Percentiles rank a stretch among this genome's conserved stretches.
These are phyloP conservation scores for Pulicaria dysenterica DNA, from an alignment of 129 eudicot genomes.

Conservation along the genomic window DNA sequence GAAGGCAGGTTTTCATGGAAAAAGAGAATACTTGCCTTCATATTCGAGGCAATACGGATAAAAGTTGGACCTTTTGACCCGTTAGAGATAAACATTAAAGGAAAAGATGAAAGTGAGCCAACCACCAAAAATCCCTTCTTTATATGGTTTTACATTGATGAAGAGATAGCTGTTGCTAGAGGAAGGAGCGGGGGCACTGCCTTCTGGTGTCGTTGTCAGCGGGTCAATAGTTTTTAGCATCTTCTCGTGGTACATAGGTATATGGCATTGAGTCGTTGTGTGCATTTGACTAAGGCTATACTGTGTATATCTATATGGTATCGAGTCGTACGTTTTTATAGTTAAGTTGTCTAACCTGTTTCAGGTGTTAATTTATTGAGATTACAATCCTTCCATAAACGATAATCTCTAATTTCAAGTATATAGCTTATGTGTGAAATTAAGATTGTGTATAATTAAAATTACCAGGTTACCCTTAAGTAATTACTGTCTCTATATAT, in stretches of 20 bases:
- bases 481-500: too few species aligned
- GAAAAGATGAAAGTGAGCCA: slow-evolving; percentile 81
- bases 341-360: too few species aligned
- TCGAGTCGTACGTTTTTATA: too few species aligned
- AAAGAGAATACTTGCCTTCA: slow-evolving; percentile 82
- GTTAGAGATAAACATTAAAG: slow-evolving; percentile 64
- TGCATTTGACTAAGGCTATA: too few species aligned
- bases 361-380: too few species aligned
- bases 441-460: too few species aligned
- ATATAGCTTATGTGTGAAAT: too few species aligned
- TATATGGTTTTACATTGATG: slow-evolving; percentile 88
- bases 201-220: slow-evolving; percentile 88
- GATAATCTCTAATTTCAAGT: too few species aligned
- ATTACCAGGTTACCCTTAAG: too few species aligned
- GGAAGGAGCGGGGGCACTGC: slow-evolving; percentile 99
- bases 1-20: slow-evolving; percentile 97
- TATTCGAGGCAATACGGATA: slow-evolving; percentile 69
- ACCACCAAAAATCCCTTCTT: slow-evolving; percentile 85
- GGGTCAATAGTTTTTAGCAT: slow-evolving; percentile 26
- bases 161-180: slow-evolving; percentile 95
- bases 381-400: too few species aligned
- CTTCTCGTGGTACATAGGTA: background rate
- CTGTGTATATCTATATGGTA: too few species aligned
- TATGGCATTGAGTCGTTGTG: too few species aligned
- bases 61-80: slow-evolving; percentile 82